These are phyloP conservation scores for Emergomyces pasteurianus DNA, from an alignment of 2,329 filamentous ascomycete species.

Conservation along the genomic window DNA sequence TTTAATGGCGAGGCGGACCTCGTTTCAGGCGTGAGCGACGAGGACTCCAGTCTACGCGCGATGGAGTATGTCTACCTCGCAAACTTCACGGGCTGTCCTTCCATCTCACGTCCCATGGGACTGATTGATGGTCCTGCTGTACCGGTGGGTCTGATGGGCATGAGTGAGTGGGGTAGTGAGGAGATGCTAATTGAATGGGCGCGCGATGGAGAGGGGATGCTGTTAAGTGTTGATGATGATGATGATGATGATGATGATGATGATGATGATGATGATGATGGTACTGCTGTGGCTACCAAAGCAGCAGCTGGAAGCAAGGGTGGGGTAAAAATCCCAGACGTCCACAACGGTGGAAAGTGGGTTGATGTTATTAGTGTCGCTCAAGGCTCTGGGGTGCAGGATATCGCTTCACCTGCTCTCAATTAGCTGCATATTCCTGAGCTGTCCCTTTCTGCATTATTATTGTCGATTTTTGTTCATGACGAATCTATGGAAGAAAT, in stretches of 20 bases:
- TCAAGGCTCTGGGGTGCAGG: conserved; percentile 5
- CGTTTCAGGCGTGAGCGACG: conserved; percentile 55
- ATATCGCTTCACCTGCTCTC: neutral
- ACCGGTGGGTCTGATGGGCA: conserved; percentile 43
- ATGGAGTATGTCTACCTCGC: conserved; percentile 83
- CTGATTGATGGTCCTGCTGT: conserved; percentile 43
- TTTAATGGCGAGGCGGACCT: conserved; percentile 50
- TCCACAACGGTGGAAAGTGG: conserved; percentile 20
- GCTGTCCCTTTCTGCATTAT: neutral
- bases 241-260: conserved; percentile 7
- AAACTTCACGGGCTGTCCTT: conserved; percentile 69
- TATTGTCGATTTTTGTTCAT: neutral
- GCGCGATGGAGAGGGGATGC: conserved; percentile 38
- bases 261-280: no score
- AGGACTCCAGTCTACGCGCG: conserved; percentile 57
- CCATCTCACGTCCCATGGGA: conserved; percentile 62
- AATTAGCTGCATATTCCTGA: neutral
- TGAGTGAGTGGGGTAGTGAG: conserved; percentile 44
- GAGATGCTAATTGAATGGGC: conserved; percentile 42
- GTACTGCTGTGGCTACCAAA: neutral
- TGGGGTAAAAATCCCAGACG: conserved; percentile 20
- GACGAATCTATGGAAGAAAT: no score
- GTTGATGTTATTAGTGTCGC: conserved; percentile 26
- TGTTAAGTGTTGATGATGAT: conserved; percentile 24
- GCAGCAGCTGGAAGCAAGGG: conserved; percentile 7